Conservation (phyloP, 2,329 filamentous ascomycete species). For the Alternaria metachromatica region DNA sequence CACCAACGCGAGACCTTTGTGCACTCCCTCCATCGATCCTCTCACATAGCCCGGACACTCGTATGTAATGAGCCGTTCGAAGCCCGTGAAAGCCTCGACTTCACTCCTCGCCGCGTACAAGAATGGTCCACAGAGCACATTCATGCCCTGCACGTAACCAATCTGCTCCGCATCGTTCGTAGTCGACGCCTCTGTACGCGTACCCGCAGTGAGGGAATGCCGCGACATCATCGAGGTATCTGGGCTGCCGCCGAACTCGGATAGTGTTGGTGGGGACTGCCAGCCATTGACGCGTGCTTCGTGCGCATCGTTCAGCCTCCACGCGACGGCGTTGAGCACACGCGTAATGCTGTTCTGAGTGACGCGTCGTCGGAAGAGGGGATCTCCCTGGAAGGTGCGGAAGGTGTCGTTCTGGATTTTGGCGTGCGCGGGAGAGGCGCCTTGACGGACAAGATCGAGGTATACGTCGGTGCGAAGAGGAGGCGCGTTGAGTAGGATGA, state of each 20-base stretch:
- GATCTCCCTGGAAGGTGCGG: conserved; percentile 92
- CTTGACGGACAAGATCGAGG: conserved; percentile 87
- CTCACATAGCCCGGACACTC: conserved; percentile 95
- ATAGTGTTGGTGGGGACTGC: conserved; percentile 57
- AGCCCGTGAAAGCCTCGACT: conserved; percentile 90
- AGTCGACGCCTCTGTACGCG: conserved; percentile 40
- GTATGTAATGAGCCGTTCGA: conserved; percentile 83
- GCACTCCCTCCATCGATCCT: conserved; percentile 96
- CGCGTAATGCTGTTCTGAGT: conserved; percentile 95
- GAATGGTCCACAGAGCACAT: conserved; percentile 94
- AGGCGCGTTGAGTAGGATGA: conserved; percentile 87
- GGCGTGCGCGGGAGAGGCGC: conserved; percentile 90
- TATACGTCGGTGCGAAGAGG: conserved; percentile 87
- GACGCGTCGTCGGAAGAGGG: conserved; percentile 93
- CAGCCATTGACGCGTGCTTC: conserved; percentile 63
- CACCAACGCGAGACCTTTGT: conserved; percentile 87
- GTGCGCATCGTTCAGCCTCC: conserved; percentile 84
- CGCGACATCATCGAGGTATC: conserved; percentile 49
- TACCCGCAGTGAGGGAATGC: conserved; percentile 39
- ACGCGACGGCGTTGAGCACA: conserved; percentile 91
- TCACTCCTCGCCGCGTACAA: conserved; percentile 94
- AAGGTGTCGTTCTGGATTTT: conserved; percentile 99
- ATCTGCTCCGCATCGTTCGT: conserved; percentile 68
- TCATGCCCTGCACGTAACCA: conserved; percentile 98
- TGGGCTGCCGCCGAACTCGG: conserved; percentile 57